Conservation (phyloP, 129 eudicot species). For the Tagetes patula region DNA sequence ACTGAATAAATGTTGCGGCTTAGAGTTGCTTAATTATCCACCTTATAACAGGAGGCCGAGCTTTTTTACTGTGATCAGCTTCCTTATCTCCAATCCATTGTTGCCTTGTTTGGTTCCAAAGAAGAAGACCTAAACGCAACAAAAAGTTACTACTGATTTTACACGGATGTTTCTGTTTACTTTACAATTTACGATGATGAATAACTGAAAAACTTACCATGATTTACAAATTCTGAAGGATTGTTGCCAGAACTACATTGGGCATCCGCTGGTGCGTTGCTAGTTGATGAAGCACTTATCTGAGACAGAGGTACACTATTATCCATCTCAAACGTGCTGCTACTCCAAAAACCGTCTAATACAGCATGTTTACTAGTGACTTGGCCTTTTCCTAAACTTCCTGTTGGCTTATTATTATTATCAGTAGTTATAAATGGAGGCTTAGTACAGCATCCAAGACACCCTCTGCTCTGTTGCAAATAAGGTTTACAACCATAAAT, state of each 20-base stretch:
- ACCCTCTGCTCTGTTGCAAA: conserved; percentile 98
- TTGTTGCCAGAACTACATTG: conserved; percentile 45
- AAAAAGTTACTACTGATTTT: not conserved
- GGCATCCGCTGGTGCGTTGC: conserved; percentile 57
- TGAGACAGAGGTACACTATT: conserved; percentile 64
- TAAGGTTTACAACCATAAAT: conserved; percentile 62
- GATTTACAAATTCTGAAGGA: conserved; percentile 76
- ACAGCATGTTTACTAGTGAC: conserved; percentile 43
- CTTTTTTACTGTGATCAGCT: conserved; percentile 34
- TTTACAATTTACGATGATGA: not conserved
- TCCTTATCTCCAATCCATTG: conserved; percentile 74
- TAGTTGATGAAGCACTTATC: conserved; percentile 70
- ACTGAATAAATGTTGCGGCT: not conserved
- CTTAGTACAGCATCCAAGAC: conserved; percentile 85
- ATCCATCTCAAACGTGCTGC: conserved; percentile 81
- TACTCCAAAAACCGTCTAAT: conserved; percentile 70
- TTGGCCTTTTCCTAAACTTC: conserved; percentile 36
- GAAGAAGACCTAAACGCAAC: conserved; percentile 62
- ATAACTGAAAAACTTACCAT: conserved; percentile 39
- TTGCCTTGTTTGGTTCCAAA: conserved; percentile 85
- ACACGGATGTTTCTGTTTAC: not conserved
- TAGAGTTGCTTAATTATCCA: conserved; percentile 11
- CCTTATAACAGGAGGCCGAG: conserved; percentile 62
- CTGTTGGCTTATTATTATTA: conserved; percentile 64
- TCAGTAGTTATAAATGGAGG: conserved; percentile 51